Conservation (phyloP, 2,329 filamentous ascomycete genomes). For the Alternaria infectoria region DNA sequence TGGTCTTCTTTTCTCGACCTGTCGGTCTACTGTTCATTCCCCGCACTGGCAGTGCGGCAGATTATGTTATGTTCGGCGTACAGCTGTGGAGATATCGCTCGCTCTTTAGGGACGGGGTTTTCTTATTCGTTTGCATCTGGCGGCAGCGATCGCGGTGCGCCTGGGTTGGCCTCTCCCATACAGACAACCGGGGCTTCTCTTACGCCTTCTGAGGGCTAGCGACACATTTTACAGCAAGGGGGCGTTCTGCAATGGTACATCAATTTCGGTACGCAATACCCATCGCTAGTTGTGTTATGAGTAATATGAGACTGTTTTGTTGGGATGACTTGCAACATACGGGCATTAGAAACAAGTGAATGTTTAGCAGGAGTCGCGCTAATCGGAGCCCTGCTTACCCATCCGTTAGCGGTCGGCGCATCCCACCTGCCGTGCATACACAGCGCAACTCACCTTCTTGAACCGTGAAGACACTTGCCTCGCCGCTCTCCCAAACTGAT, state of each 20-base stretch:
- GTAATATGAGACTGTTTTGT: not conserved
- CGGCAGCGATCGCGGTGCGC: constrained; percentile 17
- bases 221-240: constrained; percentile 15
- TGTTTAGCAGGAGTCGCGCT: constrained; percentile 4
- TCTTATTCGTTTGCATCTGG: constrained; percentile 19
- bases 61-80: constrained; percentile 24
- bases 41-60: constrained; percentile 5
- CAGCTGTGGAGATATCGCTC: constrained; percentile 27
- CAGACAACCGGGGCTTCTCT: constrained; percentile 12
- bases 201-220: not conserved
- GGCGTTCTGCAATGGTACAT: constrained; percentile 11
- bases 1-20: constrained; percentile 6
- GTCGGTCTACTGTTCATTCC: constrained; percentile 1
- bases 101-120: constrained; percentile 20
- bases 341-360: not conserved
- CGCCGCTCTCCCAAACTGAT: not conserved
- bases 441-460: constrained; percentile 10
- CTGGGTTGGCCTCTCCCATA: constrained; percentile 16
- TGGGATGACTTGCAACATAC: not conserved
- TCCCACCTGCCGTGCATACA: constrained; percentile 19
- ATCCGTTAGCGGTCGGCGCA: constrained; percentile 21
- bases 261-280: constrained; percentile 5
- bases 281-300: not conserved
- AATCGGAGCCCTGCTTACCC: constrained; percentile 8
- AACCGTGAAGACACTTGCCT: constrained; percentile 1